Base-by-base conservation (phyloP, 768 basidiomycete genomes). In the Panaeolus papilionaceus region DNA sequence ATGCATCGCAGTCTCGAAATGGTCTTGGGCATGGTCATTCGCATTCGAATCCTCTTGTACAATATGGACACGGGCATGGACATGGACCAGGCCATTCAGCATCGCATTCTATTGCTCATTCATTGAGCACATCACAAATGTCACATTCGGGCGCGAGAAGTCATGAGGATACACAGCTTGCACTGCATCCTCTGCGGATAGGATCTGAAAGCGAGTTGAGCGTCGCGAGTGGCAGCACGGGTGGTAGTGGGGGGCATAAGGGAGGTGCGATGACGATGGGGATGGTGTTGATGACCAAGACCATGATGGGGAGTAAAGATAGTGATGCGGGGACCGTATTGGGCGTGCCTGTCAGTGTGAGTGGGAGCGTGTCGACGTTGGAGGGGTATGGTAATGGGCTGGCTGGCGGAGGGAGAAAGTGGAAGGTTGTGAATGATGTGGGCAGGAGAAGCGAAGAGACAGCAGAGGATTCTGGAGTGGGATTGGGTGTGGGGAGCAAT, bases 231-330 rank as follows among this genome's bases (percentile, higher is more conserved):
- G 54, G 54, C 12, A 58, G 54, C 33, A 58, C 42, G 42, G 16
- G 54, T 58, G 33, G 33, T 33, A 33, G 33, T 33, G 54, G 54
- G 6, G 54, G 54, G 10, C 28, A 58, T 33, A 58, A 58, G 54
- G 54, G 42, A 44, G 42, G 54, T 6, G 26, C 28, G 10, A 58
- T 58, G 54, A 28, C 54, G 26, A 58, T 58, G 54, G 54, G 54
- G 14, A 58, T 58, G 54, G 54, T 58, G 26, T 58, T 58, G 54
- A 58, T 58, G 54, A 58, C 28, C 16, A 58, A 58, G 54, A 58
- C 11, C 9, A 33, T 58, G 14, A 58, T 58, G 54, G 54, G 54
- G 28, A 58, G 54, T 33, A 58, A 58, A 28, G 54, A 58, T 37
- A 58, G 54, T 33, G 54, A 58, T 58, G 54, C 54, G 4, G 54